Conservation (phyloP, 2,329 filamentous ascomycete genomes). For the Aspergillus oerlinghausenensis region DNA sequence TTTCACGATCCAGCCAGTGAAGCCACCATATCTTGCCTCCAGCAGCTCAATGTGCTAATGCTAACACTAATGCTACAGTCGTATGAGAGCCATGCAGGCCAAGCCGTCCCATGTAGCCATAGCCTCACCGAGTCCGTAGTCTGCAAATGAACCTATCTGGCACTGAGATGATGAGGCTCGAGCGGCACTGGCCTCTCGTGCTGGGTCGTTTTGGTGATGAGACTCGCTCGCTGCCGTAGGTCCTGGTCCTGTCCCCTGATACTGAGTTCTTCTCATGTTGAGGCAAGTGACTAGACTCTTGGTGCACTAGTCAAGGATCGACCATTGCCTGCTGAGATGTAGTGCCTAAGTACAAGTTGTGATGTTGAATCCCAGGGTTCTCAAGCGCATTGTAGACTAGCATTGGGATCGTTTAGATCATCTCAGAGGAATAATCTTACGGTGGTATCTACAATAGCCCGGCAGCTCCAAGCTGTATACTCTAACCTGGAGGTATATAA, state of each 20-base stretch:
- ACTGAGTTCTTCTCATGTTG: too few relatives aligned
- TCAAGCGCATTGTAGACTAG: too few relatives aligned
- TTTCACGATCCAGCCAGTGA: not conserved
- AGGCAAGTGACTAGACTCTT: not conserved
- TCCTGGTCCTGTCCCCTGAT: too few relatives aligned
- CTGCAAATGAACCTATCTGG: not conserved
- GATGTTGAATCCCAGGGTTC: too few relatives aligned
- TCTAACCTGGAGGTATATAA: not conserved
- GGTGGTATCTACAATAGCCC: not conserved
- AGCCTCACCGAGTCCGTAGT: not conserved
- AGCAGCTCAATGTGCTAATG: too few relatives aligned
- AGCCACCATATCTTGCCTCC: not conserved
- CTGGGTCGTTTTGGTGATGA: not conserved
- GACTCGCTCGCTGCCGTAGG: not conserved
- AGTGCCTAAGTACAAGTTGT: too few relatives aligned
- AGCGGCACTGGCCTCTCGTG: too few relatives aligned
- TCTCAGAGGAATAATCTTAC: too few relatives aligned
- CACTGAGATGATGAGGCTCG: not conserved
- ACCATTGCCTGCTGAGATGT: not conserved
- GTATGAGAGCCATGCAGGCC: not conserved
- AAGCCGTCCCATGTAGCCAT: too few relatives aligned
- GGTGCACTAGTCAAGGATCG: not conserved
- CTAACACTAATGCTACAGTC: not conserved
- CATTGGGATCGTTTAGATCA: not conserved
- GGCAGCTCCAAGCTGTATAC: not conserved